These are phyloP conservation scores for Zygosaccharomyces lentus DNA, from an alignment of 805 yeast genomes.

Conservation along the genomic window DNA sequence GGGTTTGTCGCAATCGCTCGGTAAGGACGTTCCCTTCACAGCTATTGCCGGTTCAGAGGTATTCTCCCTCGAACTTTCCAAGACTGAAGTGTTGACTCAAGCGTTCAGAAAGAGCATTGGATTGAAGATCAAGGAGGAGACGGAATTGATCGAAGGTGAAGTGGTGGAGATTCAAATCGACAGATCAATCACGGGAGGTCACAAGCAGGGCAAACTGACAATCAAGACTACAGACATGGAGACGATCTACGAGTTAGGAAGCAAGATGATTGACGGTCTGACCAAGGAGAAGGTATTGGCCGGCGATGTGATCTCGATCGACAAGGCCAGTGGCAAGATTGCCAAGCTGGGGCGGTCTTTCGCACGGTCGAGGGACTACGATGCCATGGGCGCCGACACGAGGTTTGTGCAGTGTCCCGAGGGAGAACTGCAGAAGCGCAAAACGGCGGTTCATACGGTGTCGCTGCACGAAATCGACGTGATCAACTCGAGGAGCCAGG, in stretches of 20 bases:
- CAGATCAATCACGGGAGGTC: slow-evolving; percentile 93
- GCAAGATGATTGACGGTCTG: slow-evolving; percentile 89
- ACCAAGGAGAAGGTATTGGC: slow-evolving; percentile 94
- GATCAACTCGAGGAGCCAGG: slow-evolving; percentile 95
- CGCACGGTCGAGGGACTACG: slow-evolving; percentile 94
- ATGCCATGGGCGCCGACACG: slow-evolving; percentile 98
- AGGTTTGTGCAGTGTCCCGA: slow-evolving; percentile 98
- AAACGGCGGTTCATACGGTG: slow-evolving; percentile 96
- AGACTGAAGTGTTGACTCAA: slow-evolving; percentile 95
- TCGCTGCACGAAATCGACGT: slow-evolving; percentile 96
- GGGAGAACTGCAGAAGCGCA: slow-evolving; percentile 95
- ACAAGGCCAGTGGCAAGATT: slow-evolving; percentile 91
- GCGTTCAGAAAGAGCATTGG: slow-evolving; percentile 96
- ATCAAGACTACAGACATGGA: slow-evolving; percentile 98
- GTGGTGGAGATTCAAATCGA: slow-evolving; percentile 96
- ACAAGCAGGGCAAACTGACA: slow-evolving; percentile 95
- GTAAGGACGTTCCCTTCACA: slow-evolving; percentile 80
- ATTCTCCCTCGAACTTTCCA: slow-evolving; percentile 84
- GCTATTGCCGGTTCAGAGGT: slow-evolving; percentile 93
- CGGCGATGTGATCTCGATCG: slow-evolving; percentile 94
- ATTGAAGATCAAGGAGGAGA: slow-evolving; percentile 90
- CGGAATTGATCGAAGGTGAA: slow-evolving; percentile 97
- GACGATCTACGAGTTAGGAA: slow-evolving; percentile 92
- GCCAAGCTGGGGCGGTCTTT: slow-evolving; percentile 93
- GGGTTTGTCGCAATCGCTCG: slow-evolving; percentile 76